Percentiles rank a stretch among this genome's conserved stretches.
Conservation (phyloP, 2,329 filamentous ascomycete genomes). For the Lasiodiplodia citricola region DNA sequence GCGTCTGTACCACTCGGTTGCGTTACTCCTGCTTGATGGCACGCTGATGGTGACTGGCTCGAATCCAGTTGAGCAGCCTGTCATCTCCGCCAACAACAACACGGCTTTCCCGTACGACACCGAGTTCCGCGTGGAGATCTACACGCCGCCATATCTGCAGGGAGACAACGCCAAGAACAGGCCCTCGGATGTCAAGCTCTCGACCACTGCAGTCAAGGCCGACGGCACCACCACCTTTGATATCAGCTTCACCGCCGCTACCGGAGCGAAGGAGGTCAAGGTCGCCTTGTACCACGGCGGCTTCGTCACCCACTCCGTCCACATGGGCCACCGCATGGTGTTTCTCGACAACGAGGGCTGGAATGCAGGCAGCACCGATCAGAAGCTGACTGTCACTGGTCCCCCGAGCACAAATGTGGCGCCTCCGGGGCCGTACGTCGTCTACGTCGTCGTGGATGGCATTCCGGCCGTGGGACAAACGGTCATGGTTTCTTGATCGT, state of each 20-base stretch:
- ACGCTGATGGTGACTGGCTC: constrained; percentile 65
- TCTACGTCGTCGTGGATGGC: constrained; percentile 64
- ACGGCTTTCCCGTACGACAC: constrained; percentile 54
- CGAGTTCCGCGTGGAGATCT: constrained; percentile 67
- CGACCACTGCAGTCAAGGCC: constrained; percentile 50
- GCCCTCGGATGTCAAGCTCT: constrained; percentile 56
- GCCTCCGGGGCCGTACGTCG: constrained; percentile 65
- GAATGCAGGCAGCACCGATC: constrained; percentile 45
- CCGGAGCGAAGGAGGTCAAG: constrained; percentile 51
- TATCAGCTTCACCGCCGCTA: constrained; percentile 54
- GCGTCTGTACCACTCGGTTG: constrained; percentile 65
- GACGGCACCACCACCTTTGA: constrained; percentile 52
- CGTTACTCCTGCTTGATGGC: constrained; percentile 64
- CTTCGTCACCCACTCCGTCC: constrained; percentile 65
- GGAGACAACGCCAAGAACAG: constrained; percentile 56
- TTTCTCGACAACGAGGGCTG: constrained; percentile 59
- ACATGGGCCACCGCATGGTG: constrained; percentile 66
- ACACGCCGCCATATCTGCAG: constrained; percentile 64
- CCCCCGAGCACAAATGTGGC: constrained; percentile 62
- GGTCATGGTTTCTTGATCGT: constrained; percentile 47
- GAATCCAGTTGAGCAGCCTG: constrained; percentile 65
- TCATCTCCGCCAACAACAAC: constrained; percentile 51
- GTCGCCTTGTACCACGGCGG: constrained; percentile 63
- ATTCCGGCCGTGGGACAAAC: constrained; percentile 60
- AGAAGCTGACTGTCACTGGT: constrained; percentile 59